Base-by-base conservation (phyloP, 441 rosid species). In the Macaranga tanarius region DNA sequence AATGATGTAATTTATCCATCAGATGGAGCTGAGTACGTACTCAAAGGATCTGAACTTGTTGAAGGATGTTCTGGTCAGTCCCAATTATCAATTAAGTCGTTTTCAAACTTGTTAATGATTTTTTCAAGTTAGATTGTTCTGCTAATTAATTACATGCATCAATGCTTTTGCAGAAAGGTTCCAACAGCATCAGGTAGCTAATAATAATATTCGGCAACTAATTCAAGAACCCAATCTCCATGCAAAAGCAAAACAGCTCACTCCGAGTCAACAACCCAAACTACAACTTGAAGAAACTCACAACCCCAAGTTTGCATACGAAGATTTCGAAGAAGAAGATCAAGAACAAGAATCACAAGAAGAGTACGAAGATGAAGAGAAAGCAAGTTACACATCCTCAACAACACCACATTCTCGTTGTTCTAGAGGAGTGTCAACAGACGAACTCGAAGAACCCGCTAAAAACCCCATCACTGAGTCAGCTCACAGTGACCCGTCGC, bases 11-110 rank as follows among this genome's bases (percentile, higher is more conserved):
- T 92, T 47, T 78, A 80, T 71, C 95, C 95, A 19, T 77, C 93
- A 13, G 96, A 90, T 55, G 91, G 90, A 83, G 88, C 90, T 66
- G 98, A 93, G 50, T 90, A 83, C 75, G 97, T 93, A 2, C 91
- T 93, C 76, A 93, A 93, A 84, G 98, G 98, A 19, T 93, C 98
- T n/a, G 96, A 93, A 64, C 73, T 93, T 65, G 62, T 85, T 57
- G 76, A 81, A 42, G 76, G 82, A 25, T 76, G 84, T 79, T 71
- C 93, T 52, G 96, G 90, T 87, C 38, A 76, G 84, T 63, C 59
- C 16, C 2, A 17, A 59, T 59, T 58, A 1, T 12, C 3, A 8
- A n/a, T 3, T 51, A 3, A 51, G 17, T 19, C 51, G 5, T 31
- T 31, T 4, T 31, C 5, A 31, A 1, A 31, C 5, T 1, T 31